Evolutionary conservation across 2,329 filamentous ascomycete species (phyloP).

Genomic region (Phialophora tarda): DNA sequence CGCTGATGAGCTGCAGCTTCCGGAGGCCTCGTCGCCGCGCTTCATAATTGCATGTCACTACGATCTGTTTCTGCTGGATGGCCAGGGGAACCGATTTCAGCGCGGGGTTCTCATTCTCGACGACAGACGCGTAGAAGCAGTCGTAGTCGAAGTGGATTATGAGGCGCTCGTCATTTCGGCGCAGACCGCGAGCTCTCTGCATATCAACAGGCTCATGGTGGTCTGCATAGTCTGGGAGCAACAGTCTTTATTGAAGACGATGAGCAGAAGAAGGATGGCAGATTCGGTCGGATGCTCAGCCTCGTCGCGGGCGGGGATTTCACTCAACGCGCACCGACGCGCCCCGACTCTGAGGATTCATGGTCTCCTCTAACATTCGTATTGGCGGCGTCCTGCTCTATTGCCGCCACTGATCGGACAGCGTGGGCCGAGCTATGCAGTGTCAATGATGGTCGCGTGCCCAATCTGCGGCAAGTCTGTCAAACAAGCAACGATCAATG

Average conservation of each 20-base stretch:
- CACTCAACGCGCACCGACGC: not conserved
- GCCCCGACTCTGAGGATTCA: no score
- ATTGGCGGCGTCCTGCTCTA: not conserved
- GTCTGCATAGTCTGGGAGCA: not conserved
- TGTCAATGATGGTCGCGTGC: constrained; percentile 67
- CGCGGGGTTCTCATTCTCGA: constrained; percentile 78
- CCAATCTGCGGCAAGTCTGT: constrained; percentile 80
- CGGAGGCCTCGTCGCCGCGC: constrained; percentile 69
- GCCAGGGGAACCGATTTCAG: constrained; percentile 77
- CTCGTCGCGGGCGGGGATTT: constrained; percentile 1
- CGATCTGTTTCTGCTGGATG: constrained; percentile 89
- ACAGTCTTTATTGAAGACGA: not conserved
- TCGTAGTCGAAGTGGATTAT: constrained; percentile 76
- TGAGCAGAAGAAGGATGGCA: not conserved
- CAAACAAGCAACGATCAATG: constrained; percentile 77
- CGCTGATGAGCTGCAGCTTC: constrained; percentile 84
- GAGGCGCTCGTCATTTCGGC: constrained; percentile 67
- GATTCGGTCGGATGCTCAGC: not conserved
- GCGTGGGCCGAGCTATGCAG: constrained; percentile 17
- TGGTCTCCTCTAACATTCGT: not conserved
- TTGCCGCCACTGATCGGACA: not conserved
- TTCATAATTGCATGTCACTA: constrained; percentile 93
- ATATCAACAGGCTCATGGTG: constrained; percentile 34
- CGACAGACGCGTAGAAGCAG: constrained; percentile 93
- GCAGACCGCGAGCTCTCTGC: constrained; percentile 44